phyloP scores from a whole-genome alignment of 2,329 filamentous ascomycete genomes.

The Huntiella moniliformis region DNA sequence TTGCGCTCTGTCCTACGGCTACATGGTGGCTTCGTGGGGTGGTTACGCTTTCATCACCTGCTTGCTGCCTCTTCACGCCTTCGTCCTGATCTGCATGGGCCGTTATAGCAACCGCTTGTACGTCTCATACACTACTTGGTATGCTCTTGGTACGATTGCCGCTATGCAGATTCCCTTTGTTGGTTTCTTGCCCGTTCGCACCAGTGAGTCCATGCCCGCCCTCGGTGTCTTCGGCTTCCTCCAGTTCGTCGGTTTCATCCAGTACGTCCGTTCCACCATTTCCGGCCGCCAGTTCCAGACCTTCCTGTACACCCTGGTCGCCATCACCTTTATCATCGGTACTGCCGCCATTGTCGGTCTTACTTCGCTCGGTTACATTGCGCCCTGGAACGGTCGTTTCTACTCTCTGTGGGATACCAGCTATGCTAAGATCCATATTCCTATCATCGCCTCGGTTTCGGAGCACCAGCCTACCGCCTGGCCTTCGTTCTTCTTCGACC shows the following conservation, averaged over 20 bases:
- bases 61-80: slow-evolving; percentile 79
- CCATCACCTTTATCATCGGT: slow-evolving; percentile 54
- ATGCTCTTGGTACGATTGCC: slow-evolving; percentile 81
- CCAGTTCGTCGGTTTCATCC: slow-evolving; percentile 80
- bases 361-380: slow-evolving; percentile 77
- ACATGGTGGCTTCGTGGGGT: slow-evolving; percentile 99
- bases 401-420: slow-evolving; percentile 98
- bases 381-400: slow-evolving; percentile 95
- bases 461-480: slow-evolving; percentile 98
- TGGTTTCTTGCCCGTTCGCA: slow-evolving; percentile 87
- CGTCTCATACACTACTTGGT: slow-evolving; percentile 96
- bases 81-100: slow-evolving; percentile 92
- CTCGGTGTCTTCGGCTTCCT: slow-evolving; percentile 93
- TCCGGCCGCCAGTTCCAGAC: slow-evolving; percentile 88
- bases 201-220: slow-evolving; percentile 96
- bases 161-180: slow-evolving; percentile 99
- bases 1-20: slow-evolving; percentile 92
- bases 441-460: slow-evolving; percentile 98
- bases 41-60: slow-evolving; percentile 99
- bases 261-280: slow-evolving; percentile 75
- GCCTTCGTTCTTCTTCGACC: slow-evolving; percentile 98
- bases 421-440: slow-evolving; percentile 98
- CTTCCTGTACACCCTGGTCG: slow-evolving; percentile 58
- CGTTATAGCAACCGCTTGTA: slow-evolving; percentile 87
- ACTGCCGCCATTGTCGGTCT: slow-evolving; percentile 65